Percentiles rank a stretch among this genome's conserved stretches.
Conservation (phyloP, 2,329 filamentous ascomycete species). For the Colletotrichum graminicola region DNA sequence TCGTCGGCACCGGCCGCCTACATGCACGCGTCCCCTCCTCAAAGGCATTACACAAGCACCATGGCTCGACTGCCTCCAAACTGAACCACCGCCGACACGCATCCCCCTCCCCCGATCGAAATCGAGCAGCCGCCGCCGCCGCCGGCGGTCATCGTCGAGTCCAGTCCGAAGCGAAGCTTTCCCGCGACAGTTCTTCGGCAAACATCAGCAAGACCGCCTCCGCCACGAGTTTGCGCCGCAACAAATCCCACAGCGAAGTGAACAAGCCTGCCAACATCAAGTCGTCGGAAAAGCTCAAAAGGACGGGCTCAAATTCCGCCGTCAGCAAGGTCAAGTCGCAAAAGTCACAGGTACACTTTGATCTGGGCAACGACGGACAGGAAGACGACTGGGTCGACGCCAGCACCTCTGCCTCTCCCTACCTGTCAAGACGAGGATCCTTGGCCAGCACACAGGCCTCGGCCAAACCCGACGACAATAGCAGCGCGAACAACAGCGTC, state of each 20-base stretch:
- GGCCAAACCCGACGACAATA: conserved; percentile 51
- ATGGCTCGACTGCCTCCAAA: conserved; percentile 53
- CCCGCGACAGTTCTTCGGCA: conserved; percentile 57
- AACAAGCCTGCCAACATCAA: conserved; percentile 59
- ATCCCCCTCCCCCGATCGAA: conserved; percentile 58
- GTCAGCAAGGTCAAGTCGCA: conserved; percentile 57
- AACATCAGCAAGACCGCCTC: conserved; percentile 68
- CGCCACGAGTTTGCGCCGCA: conserved; percentile 69
- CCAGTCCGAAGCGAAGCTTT: conserved; percentile 58
- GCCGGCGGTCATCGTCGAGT: conserved; percentile 46
- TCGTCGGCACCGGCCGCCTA: conserved; percentile 60
- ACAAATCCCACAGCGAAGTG: conserved; percentile 70
- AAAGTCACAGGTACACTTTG: conserved; percentile 72
- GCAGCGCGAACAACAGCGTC: not conserved
- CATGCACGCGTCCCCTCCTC: conserved; percentile 66
- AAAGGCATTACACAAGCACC: conserved; percentile 63
- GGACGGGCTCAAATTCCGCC: conserved; percentile 63
- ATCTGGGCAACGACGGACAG: conserved; percentile 65
- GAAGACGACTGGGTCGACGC: conserved; percentile 77
- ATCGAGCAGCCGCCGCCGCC: conserved; percentile 45
- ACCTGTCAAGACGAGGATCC: conserved; percentile 60
- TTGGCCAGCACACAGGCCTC: conserved; percentile 60
- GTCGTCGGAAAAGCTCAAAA: conserved; percentile 65
- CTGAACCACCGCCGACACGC: conserved; percentile 56
- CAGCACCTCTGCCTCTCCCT: conserved; percentile 72